A percentile compares a stretch with the other conserved stretches of the same genome.
Conservation (phyloP, 2,329 filamentous ascomycete genomes). For the Alternaria brassicicola region DNA sequence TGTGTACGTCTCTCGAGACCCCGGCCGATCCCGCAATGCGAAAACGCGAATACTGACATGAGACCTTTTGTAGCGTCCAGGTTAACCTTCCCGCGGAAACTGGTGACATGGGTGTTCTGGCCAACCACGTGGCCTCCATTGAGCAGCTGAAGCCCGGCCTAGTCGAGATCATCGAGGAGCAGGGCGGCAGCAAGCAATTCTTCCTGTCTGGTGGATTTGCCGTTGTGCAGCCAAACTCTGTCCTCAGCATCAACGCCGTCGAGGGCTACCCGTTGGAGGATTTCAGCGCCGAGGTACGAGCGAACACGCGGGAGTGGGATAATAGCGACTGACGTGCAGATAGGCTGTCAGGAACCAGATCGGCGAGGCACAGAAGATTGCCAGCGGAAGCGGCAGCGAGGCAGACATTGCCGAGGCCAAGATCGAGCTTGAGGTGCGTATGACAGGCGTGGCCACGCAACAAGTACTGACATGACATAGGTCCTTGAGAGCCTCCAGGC, state of each 20-base stretch:
- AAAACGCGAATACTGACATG: conserved; percentile 40
- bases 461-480: conserved; percentile 56
- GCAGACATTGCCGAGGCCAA: conserved; percentile 98
- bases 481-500: conserved; percentile 84
- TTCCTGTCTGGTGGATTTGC: conserved; percentile 98
- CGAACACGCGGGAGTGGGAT: neutral
- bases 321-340: conserved; percentile 21
- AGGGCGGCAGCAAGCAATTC: conserved; percentile 89
- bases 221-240: conserved; percentile 91
- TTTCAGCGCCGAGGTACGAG: conserved; percentile 79
- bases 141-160: conserved; percentile 98
- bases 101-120: conserved; percentile 98
- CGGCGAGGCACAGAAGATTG: conserved; percentile 94
- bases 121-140: conserved; percentile 97
- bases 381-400: conserved; percentile 87
- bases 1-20: conserved; percentile 63
- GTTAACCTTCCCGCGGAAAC: conserved; percentile 99
- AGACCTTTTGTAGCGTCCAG: conserved; percentile 71
- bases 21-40: conserved; percentile 32
- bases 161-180: conserved; percentile 94
- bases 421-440: conserved; percentile 92
- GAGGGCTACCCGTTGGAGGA: conserved; percentile 95
- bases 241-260: conserved; percentile 96
- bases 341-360: conserved; percentile 85
- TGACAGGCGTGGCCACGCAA: conserved; percentile 9